Conservation (phyloP, 805 yeast species). For the Myxozyma neglecta region DNA sequence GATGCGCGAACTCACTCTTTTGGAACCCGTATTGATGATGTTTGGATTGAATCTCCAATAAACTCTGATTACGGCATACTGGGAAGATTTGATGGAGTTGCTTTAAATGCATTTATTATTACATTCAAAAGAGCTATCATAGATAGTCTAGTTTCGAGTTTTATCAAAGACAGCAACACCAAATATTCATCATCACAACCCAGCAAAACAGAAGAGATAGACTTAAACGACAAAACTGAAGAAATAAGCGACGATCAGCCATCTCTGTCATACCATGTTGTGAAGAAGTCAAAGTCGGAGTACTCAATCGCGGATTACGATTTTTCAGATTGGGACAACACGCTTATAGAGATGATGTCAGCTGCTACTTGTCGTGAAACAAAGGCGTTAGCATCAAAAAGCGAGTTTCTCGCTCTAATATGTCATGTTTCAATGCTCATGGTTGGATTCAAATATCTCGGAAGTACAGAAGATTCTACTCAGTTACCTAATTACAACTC, state of each 20-base stretch:
- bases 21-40: slow-evolving; percentile 10
- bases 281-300: too few relatives aligned
- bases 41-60: slow-evolving; percentile 6
- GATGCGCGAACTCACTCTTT: slow-evolving; percentile 16
- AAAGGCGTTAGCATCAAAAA: too few relatives aligned
- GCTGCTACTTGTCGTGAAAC: too few relatives aligned
- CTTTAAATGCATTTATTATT: slow-evolving; percentile 6
- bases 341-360: too few relatives aligned
- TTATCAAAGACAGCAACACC: slow-evolving; percentile 18
- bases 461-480: too few relatives aligned
- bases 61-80: not conserved
- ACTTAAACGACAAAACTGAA: slow-evolving; percentile 18
- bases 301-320: too few relatives aligned
- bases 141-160: slow-evolving; percentile 16
- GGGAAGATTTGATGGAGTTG: not conserved
- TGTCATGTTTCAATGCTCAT: too few relatives aligned
- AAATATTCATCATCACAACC: not conserved
- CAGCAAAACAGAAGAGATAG: slow-evolving; percentile 11
- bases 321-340: too few relatives aligned
- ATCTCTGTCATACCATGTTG: slow-evolving; percentile 30
- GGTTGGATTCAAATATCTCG: too few relatives aligned
- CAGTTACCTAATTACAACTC: too few relatives aligned
- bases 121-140: slow-evolving; percentile 14
- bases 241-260: too few relatives aligned
- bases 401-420: too few relatives aligned